Evolutionary conservation across 306 rosid genomes (phyloP), one percentile per base, ranked within the genome.

Genomic region (Rosa rugosa): DNA sequence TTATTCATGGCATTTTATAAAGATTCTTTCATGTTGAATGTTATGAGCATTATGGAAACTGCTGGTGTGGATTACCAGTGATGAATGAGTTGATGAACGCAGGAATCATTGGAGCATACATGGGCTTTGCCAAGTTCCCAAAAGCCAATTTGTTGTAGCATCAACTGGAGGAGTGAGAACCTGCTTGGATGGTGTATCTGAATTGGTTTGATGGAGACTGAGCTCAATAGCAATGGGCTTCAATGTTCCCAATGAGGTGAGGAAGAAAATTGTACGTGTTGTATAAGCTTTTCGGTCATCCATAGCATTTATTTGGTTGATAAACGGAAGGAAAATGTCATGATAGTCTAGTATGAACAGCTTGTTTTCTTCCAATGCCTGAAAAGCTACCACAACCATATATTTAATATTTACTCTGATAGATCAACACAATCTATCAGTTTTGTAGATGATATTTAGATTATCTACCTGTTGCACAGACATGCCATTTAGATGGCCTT

Each of bases 101-200:
- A 93, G 6, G 90, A 92, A 73, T 94, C 98, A 50, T 94, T 94
- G 84, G 93, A 79, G 81, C 93, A 88, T 57, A 91, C 90, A 42
- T 94, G 98, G 16, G 93, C 89, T 84, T 94, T 94, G 14, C 97
- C 98, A 70, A 94, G 89, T 81, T 89, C 90, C 98, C 98, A 94
- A 16, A 16, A 53, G 40, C 98, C 97, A 94, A 71, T 83, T 86
- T 72, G 89, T 72, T 6, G 98, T 88, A 13, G 97, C 97, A 78
- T 94, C 97, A 0, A 75, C 74, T 2, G 97, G 88, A 16, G 92
- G 92, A n/a, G 90, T 88, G 56, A 89, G 83, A 1, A 94, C 91
- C 0, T 85, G 92, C 73, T 91, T 92, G 4, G 90, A 82, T 23
- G 88, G 82, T 0, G 85, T 84, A 67, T 80, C 84, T 27, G 94